These are phyloP conservation scores for Skeletonema marinoi DNA, from an alignment of 108 stramenopile genomes.

Conservation along the genomic window DNA sequence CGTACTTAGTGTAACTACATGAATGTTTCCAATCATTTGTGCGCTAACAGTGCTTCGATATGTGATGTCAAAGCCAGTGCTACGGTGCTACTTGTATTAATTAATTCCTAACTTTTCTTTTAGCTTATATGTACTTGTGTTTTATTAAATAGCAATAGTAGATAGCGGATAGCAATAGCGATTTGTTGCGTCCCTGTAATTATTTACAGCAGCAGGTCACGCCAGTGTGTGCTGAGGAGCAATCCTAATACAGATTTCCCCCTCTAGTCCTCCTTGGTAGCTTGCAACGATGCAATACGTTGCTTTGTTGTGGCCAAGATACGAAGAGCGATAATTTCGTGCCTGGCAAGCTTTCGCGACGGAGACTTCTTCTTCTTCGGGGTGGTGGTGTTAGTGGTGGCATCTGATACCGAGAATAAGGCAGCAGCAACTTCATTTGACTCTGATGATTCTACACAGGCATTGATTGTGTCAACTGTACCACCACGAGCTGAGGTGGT, in stretches of 20 bases:
- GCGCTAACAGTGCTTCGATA: no score
- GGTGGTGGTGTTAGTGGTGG: background rate
- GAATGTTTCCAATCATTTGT: no score
- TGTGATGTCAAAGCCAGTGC: no score
- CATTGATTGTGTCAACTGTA: background rate
- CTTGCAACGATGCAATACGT: conserved; percentile 34
- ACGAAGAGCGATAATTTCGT: conserved; percentile 41
- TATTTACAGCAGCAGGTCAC: background rate
- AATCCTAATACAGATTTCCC: background rate
- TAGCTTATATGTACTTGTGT: background rate
- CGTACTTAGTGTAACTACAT: no score
- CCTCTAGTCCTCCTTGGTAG: background rate
- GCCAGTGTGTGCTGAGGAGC: background rate
- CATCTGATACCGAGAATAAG: conserved; percentile 6
- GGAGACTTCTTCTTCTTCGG: conserved; percentile 1
- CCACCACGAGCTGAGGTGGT: conserved; percentile 19
- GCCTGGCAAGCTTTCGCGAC: conserved; percentile 28
- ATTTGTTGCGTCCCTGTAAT: background rate
- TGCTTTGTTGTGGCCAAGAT: conserved; percentile 43
- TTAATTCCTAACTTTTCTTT: background rate
- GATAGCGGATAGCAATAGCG: background rate
- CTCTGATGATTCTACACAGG: background rate
- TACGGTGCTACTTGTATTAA: background rate
- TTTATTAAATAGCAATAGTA: conserved; percentile 1
- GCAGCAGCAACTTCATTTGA: conserved; percentile 7